These are phyloP conservation scores for Paramecium biaurelia DNA, from an alignment of 73 alveolate species.

Conservation along the genomic window DNA sequence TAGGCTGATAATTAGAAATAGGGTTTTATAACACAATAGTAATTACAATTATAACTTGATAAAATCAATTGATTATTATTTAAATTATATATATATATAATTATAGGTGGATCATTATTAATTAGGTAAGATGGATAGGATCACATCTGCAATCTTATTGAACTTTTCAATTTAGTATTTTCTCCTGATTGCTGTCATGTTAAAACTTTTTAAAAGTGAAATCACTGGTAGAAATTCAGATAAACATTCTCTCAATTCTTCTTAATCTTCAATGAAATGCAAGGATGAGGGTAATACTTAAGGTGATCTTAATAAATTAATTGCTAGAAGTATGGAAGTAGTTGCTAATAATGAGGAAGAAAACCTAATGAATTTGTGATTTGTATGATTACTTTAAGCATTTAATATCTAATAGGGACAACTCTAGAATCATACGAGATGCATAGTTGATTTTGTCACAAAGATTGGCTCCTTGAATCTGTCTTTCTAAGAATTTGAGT, in stretches of 20 bases:
- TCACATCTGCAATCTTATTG: not conserved
- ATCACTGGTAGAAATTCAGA: not conserved
- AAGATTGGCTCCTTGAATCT: not conserved
- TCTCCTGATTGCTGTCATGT: not conserved
- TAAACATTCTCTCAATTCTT: not conserved
- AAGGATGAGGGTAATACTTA: not conserved
- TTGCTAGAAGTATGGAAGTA: not conserved
- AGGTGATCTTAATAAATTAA: not conserved
- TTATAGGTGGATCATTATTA: not conserved
- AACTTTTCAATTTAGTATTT: not conserved
- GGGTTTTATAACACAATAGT: not conserved
- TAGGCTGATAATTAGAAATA: not conserved
- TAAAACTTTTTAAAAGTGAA: not conserved
- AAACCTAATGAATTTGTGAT: not conserved
- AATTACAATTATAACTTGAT: not conserved
- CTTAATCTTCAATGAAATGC: not conserved
- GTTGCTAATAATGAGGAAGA: slow-evolving; percentile 25
- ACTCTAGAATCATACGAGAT: not conserved
- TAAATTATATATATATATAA: not conserved
- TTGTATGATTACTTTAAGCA: not conserved
- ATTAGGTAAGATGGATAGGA: not conserved
- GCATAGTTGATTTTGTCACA: not conserved
- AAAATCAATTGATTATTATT: not conserved
- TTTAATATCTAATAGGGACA: not conserved
- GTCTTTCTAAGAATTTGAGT: slow-evolving; percentile 73